A percentile compares a stretch with the other conserved stretches of the same genome.
These are phyloP conservation scores for Endocalyx cinctus DNA, from an alignment of 2,329 filamentous ascomycete species.

Conservation along the genomic window DNA sequence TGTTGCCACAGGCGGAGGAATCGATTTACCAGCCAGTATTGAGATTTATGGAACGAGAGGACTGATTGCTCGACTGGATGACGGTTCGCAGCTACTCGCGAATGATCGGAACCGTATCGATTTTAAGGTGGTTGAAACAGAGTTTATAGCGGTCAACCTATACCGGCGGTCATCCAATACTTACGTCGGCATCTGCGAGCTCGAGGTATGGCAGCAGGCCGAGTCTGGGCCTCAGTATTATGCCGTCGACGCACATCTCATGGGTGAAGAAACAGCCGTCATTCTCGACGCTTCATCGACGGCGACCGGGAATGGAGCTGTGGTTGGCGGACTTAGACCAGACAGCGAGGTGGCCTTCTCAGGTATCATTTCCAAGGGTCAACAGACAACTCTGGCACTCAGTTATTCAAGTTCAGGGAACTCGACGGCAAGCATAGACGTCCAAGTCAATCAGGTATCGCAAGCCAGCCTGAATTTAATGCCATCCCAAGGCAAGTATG, in stretches of 20 bases:
- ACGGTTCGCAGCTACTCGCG: constrained; percentile 13
- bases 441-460: constrained; percentile 22
- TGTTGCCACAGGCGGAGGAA: constrained; percentile 26
- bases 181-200: constrained; percentile 28
- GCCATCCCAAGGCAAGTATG: constrained; percentile 15
- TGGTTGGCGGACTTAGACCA: constrained; percentile 16
- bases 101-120: constrained; percentile 25
- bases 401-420: constrained; percentile 20
- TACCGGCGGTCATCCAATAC: constrained; percentile 15
- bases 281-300: constrained; percentile 16
- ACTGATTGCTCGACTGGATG: constrained; percentile 12
- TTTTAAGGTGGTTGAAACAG: constrained; percentile 21
- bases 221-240: constrained; percentile 15
- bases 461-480: constrained; percentile 10
- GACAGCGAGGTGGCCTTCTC: constrained; percentile 25
- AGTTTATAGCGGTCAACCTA: constrained; percentile 27
- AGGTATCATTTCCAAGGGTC: constrained; percentile 19
- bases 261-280: constrained; percentile 17
- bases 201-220: constrained; percentile 27
- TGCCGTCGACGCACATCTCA: constrained; percentile 25
- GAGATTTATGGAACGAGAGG: constrained; percentile 22
- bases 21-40: constrained; percentile 21
- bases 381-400: constrained; percentile 8
- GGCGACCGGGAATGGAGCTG: constrained; percentile 19
- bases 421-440: constrained; percentile 8